These are phyloP conservation scores for Monosporascus sp. DNA, from an alignment of 2,329 filamentous ascomycete species.

Conservation along the genomic window DNA sequence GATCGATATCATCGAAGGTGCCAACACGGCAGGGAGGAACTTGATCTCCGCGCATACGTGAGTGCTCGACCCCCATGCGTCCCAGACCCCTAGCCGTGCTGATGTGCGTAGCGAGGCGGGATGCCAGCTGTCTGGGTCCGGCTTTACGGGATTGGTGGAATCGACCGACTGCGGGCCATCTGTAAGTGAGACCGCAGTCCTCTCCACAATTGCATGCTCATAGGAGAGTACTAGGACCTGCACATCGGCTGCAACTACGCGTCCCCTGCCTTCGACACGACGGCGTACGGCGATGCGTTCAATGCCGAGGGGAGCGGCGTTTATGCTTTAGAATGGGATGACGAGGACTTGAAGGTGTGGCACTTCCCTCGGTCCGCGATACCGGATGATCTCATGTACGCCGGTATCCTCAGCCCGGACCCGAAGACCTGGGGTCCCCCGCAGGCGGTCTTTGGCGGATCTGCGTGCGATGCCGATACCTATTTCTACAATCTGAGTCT, in stretches of 20 bases:
- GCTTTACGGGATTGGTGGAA: slow-evolving; percentile 18
- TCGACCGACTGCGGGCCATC: slow-evolving; percentile 19
- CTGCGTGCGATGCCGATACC: slow-evolving; percentile 57
- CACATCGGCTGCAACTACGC: slow-evolving; percentile 42
- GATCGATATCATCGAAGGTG: slow-evolving; percentile 66
- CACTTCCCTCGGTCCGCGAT: slow-evolving; percentile 65
- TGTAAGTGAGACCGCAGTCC: slow-evolving; percentile 8
- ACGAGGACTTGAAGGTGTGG: slow-evolving; percentile 64
- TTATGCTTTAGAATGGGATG: slow-evolving; percentile 68
- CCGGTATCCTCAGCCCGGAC: slow-evolving; percentile 44
- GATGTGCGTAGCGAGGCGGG: slow-evolving; percentile 12
- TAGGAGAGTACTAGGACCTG: slow-evolving; percentile 28
- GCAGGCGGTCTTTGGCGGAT: slow-evolving; percentile 60
- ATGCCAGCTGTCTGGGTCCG: slow-evolving; percentile 15
- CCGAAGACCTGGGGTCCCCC: slow-evolving; percentile 65
- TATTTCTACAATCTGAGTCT: slow-evolving; percentile 66
- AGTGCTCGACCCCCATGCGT: slow-evolving; percentile 6
- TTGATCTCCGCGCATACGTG: slow-evolving; percentile 58
- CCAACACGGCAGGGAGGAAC: slow-evolving; percentile 55
- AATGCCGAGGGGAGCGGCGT: slow-evolving; percentile 62
- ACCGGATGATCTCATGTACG: slow-evolving; percentile 57
- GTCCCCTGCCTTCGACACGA: slow-evolving; percentile 33
- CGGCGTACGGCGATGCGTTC: slow-evolving; percentile 58
- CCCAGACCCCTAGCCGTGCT: neutral
- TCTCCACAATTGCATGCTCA: slow-evolving; percentile 1